Evolutionary conservation across 1,284 basidiomycete genomes (phyloP), one percentile per base, ranked within the genome.

Genomic region (Papiliotrema nemorosa): DNA sequence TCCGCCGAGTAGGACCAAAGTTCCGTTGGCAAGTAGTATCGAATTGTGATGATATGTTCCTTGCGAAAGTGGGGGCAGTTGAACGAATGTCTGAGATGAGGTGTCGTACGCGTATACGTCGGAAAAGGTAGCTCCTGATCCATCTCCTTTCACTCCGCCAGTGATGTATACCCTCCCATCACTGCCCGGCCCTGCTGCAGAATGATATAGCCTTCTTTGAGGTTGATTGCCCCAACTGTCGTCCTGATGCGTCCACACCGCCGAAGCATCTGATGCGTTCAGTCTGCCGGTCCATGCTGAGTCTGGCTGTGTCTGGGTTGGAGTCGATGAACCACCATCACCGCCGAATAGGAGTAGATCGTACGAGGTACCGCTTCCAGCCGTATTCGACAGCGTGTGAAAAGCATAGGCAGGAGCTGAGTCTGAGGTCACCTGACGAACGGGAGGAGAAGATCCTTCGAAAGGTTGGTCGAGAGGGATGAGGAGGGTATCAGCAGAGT

Each of bases 61-160:
- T 1, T 81, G 79, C 0, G 88, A 88, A 0, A 80, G 82, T 54
- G 78, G 67, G 2, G 85, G 79, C 31, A 90, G 72, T 22, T 73
- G 64, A 1, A 75, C 74, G 69, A 89, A 90, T 10, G 35, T 33
- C 10, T 49, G 41, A 3, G 57, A 42, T 18, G 78, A 75, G 0
- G 82, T 78, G 62, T 82, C 74, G 70, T 87, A 89, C 27, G 80
- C 69, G 64, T 82, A 88, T 53, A 85, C 79, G 38, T 86, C 82
- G 9, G 79, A 76, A 62, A 85, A 84, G 0, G 77, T 80, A 40
- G 74, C 75, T 4, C 77, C 77, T 9, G 88, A 90, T n/a, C 82
- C 86, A 67, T 91, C 88, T 10, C 82, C 81, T 58, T 79, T 83
- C 71, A 85, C 79, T 3, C 89, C 89, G 2, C 89, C 89, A 37